Evolutionary conservation across 495 filamentous ascomycete genomes (phyloP).

Genomic region (Daldinia bambusicola): DNA sequence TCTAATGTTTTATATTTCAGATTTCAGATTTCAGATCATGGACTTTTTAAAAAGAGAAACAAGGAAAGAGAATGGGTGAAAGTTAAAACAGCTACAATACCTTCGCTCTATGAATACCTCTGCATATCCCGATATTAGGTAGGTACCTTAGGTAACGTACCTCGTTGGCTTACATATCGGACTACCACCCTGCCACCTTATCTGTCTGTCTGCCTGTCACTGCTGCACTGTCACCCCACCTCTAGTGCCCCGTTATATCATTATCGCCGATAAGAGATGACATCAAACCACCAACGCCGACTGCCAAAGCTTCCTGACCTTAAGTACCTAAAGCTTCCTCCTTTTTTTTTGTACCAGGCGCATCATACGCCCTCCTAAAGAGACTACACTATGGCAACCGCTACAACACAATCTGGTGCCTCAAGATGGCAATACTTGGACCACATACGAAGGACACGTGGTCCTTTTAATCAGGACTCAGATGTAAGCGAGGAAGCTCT

Average conservation of each 20-base stretch:
- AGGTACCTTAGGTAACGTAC: background rate
- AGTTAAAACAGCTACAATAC: background rate
- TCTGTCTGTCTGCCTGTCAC: no score
- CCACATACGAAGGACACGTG: conserved; percentile 74
- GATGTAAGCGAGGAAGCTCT: conserved; percentile 74
- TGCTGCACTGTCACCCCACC: conserved; percentile 16
- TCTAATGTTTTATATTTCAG: no score
- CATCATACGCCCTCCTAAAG: background rate
- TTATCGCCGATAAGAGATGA: conserved; percentile 40
- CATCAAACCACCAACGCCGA: conserved; percentile 25
- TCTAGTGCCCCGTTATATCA: conserved; percentile 22
- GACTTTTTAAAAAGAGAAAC: background rate
- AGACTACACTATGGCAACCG: conserved; percentile 30
- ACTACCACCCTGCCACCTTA: no score
- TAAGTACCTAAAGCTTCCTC: background rate
- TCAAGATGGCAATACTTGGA: conserved; percentile 77
- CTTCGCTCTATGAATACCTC: background rate
- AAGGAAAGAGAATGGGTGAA: background rate
- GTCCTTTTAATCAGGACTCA: conserved; percentile 77
- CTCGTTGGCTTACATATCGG: background rate
- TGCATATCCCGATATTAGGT: background rate
- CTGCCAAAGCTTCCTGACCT: no score
- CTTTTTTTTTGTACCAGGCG: background rate
- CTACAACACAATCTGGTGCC: background rate
- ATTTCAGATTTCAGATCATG: no score